Evolutionary conservation across 805 yeast species (phyloP).

Genomic region (Starmerella potacharoeniae): DNA sequence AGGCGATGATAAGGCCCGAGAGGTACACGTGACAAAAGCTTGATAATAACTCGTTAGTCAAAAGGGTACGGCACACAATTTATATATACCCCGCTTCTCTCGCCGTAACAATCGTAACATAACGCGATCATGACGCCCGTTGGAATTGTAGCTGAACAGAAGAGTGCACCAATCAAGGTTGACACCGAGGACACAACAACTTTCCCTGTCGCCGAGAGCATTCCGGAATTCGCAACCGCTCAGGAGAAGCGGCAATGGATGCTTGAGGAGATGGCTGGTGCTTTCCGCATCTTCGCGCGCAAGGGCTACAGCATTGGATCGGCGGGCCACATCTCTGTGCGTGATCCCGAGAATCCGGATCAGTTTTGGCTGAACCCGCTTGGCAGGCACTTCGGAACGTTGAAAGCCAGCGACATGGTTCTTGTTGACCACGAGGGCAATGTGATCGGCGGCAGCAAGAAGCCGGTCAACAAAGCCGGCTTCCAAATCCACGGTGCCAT

Average conservation of each 20-base stretch:
- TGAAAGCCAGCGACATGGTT: constrained; percentile 53
- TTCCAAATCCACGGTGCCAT: constrained; percentile 58
- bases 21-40: too few relatives aligned
- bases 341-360: constrained; percentile 70
- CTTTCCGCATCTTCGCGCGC: constrained; percentile 73
- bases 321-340: constrained; percentile 76
- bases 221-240: constrained; percentile 17
- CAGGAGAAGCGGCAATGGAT: constrained; percentile 23
- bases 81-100: background rate
- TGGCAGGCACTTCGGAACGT: constrained; percentile 58
- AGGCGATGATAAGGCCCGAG: too few relatives aligned
- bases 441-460: constrained; percentile 47
- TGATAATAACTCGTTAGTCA: background rate
- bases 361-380: constrained; percentile 88
- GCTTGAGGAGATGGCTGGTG: constrained; percentile 66
- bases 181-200: constrained; percentile 10
- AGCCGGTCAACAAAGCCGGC: constrained; percentile 56
- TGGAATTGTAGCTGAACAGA: background rate
- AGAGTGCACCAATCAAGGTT: background rate
- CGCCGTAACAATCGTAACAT: background rate
- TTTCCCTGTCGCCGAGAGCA: constrained; percentile 4
- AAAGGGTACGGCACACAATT: background rate
- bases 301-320: constrained; percentile 64
- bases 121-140: constrained; percentile 23
- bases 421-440: constrained; percentile 52